Evolutionary conservation across 2,329 filamentous ascomycete species (phyloP).

Genomic region (Pestalotiopsis sp.): DNA sequence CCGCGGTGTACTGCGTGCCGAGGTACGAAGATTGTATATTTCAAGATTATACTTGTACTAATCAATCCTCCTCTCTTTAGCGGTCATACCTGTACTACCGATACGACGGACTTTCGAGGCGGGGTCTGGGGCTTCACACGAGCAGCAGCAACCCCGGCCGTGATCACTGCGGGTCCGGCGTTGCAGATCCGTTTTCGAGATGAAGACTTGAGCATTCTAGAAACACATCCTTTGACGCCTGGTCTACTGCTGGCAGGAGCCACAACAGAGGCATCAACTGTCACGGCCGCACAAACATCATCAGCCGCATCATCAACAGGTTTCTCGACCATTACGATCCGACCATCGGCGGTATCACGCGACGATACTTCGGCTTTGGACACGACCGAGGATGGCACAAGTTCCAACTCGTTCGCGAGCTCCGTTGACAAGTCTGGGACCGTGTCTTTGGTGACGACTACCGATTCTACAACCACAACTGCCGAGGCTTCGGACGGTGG

Average conservation of each 20-base stretch:
- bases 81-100: conserved; percentile 40
- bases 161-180: conserved; percentile 35
- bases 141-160: conserved; percentile 18
- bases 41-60: neutral
- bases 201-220: conserved; percentile 32
- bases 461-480: neutral
- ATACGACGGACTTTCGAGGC: conserved; percentile 40
- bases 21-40: conserved; percentile 22
- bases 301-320: neutral
- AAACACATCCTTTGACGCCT: conserved; percentile 39
- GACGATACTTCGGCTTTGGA: neutral
- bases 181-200: conserved; percentile 40
- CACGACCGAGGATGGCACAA: neutral
- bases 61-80: conserved; percentile 16
- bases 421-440: neutral
- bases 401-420: neutral
- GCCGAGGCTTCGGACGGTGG: neutral
- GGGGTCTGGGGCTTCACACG: conserved; percentile 38
- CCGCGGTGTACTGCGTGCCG: conserved; percentile 32
- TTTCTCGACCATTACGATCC: neutral
- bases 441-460: neutral
- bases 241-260: conserved; percentile 24
- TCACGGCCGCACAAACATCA: neutral
- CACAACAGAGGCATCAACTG: neutral
- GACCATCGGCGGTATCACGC: neutral